Percentiles rank a stretch among this genome's conserved stretches.
Conservation (phyloP, 768 basidiomycete species). For the Suillus plorans region DNA sequence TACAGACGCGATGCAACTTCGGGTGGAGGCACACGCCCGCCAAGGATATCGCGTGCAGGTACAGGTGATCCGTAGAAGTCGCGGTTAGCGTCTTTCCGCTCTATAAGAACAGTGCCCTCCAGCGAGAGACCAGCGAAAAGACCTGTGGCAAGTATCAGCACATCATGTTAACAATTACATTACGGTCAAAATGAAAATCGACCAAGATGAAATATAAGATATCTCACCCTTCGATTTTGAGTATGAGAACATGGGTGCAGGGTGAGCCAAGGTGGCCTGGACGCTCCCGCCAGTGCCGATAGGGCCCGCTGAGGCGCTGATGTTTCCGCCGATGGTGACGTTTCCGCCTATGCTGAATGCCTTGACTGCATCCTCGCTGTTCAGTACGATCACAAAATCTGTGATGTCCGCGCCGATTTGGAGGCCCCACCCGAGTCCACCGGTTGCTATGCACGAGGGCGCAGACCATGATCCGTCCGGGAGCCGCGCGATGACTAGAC, state of each 20-base stretch:
- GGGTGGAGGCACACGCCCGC: slow-evolving; percentile 94
- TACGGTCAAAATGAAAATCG: background rate
- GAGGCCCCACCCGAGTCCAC: slow-evolving; percentile 91
- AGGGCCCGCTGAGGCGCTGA: slow-evolving; percentile 85
- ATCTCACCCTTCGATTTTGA: slow-evolving; percentile 87
- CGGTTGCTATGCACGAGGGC: slow-evolving; percentile 95
- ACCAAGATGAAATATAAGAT: background rate
- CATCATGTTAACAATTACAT: slow-evolving; percentile 1
- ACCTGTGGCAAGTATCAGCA: slow-evolving; percentile 44
- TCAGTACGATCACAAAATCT: slow-evolving; percentile 96
- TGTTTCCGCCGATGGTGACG: slow-evolving; percentile 90
- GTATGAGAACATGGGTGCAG: slow-evolving; percentile 97
- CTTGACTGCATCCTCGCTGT: slow-evolving; percentile 92
- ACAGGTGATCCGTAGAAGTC: slow-evolving; percentile 95
- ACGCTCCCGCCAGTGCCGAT: slow-evolving; percentile 93
- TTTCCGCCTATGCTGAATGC: slow-evolving; percentile 97
- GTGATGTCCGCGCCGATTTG: slow-evolving; percentile 96
- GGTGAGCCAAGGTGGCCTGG: slow-evolving; percentile 84
- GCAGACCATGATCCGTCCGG: slow-evolving; percentile 97
- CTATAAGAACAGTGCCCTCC: slow-evolving; percentile 92
- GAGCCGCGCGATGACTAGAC: slow-evolving; percentile 87
- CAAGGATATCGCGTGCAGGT: slow-evolving; percentile 86
- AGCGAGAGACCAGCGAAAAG: slow-evolving; percentile 93
- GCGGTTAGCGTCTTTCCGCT: slow-evolving; percentile 93
- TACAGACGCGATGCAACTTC: slow-evolving; percentile 92